Percentiles rank a stretch among this genome's conserved stretches.
These are phyloP conservation scores for Penicillium sp. DNA, from an alignment of 2,329 filamentous ascomycete genomes.

Conservation along the genomic window DNA sequence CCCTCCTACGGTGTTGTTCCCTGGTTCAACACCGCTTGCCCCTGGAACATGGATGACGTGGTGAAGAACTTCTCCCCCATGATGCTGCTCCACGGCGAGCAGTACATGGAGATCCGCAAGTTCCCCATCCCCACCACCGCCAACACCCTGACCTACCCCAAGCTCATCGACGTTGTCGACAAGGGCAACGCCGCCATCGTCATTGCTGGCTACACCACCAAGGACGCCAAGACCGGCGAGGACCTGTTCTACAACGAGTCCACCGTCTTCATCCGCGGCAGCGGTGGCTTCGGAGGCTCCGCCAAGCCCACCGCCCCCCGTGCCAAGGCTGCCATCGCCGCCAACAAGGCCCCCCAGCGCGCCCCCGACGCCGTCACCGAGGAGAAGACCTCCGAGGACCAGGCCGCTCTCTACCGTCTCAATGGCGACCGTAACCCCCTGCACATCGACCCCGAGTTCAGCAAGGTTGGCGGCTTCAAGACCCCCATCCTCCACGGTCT, in stretches of 20 bases:
- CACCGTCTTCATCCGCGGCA: slow-evolving; percentile 88
- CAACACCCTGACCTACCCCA: slow-evolving; percentile 72
- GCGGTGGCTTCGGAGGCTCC: slow-evolving; percentile 84
- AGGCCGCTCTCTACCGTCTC: slow-evolving; percentile 89
- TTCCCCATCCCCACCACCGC: slow-evolving; percentile 87
- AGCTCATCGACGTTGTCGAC: slow-evolving; percentile 91
- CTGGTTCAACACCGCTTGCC: slow-evolving; percentile 80
- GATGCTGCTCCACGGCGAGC: slow-evolving; percentile 98
- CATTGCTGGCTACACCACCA: slow-evolving; percentile 76
- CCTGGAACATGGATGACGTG: slow-evolving; percentile 78
- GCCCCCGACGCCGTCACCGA: slow-evolving; percentile 80
- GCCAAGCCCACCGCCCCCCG: slow-evolving; percentile 68
- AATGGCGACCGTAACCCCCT: slow-evolving; percentile 96
- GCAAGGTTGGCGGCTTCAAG: slow-evolving; percentile 94
- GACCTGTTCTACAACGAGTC: slow-evolving; percentile 96
- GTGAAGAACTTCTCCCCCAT: slow-evolving; percentile 96
- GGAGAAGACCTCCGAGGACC: slow-evolving; percentile 82
- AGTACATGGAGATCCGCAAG: slow-evolving; percentile 92
- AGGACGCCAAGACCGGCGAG: slow-evolving; percentile 81
- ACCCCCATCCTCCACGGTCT: slow-evolving; percentile 94
- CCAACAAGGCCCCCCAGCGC: slow-evolving; percentile 76
- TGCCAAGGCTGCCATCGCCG: slow-evolving; percentile 76
- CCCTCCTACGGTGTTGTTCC: slow-evolving; percentile 97
- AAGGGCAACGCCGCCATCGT: slow-evolving; percentile 89
- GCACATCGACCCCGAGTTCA: slow-evolving; percentile 92